Conservation (phyloP, 441 rosid genomes). For the Euphorbia corollata region DNA sequence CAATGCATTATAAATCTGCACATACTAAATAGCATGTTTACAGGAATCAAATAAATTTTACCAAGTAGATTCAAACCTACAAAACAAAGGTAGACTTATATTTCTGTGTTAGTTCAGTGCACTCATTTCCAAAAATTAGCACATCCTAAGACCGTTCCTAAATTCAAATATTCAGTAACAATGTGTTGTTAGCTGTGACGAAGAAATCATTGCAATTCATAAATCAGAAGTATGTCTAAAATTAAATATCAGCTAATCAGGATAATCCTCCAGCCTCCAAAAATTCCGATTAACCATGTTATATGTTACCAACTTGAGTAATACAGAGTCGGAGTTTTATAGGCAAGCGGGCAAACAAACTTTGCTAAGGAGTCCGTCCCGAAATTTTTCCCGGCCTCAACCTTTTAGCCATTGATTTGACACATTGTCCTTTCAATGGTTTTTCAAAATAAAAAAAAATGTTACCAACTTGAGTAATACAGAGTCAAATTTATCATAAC, state of each 20-base stretch:
- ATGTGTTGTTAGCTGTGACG: background rate
- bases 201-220: background rate
- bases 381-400: too few species aligned
- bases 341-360: too few species aligned
- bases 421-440: too few species aligned
- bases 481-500: background rate
- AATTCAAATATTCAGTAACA: background rate
- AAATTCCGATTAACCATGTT: background rate
- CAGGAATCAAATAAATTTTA: constrained; percentile 6
- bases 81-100: background rate
- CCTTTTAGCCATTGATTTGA: too few species aligned
- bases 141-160: background rate
- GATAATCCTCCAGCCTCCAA: background rate
- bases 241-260: background rate
- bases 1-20: background rate
- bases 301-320: background rate
- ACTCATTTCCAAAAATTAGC: background rate
- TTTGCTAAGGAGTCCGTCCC: too few species aligned
- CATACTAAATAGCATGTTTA: background rate
- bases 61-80: background rate
- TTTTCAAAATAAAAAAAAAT: too few species aligned
- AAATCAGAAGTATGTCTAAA: background rate
- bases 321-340: too few species aligned
- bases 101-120: background rate
- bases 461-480: background rate